These are phyloP conservation scores for Arthrobotrys entomopaga DNA, from an alignment of 2,329 filamentous ascomycete genomes.

Conservation along the genomic window DNA sequence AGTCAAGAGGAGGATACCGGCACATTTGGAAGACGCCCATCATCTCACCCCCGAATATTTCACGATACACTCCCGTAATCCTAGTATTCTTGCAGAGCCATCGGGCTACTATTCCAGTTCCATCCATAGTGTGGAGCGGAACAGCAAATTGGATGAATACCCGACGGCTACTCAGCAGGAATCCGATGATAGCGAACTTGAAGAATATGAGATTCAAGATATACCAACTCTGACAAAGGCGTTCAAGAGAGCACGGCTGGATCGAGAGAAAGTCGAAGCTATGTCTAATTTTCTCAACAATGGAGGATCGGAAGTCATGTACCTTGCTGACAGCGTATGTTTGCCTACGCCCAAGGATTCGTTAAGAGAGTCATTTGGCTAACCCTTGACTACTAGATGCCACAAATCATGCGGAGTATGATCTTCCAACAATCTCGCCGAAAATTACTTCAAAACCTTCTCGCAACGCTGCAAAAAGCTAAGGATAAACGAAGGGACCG, in stretches of 20 bases:
- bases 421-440: constrained; percentile 89
- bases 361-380: no score
- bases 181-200: constrained; percentile 64
- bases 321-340: constrained; percentile 72
- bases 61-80: constrained; percentile 70
- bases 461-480: constrained; percentile 67
- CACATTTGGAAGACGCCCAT: constrained; percentile 67
- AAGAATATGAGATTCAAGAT: constrained; percentile 72
- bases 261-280: constrained; percentile 88
- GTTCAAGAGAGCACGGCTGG: constrained; percentile 77
- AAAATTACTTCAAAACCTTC: constrained; percentile 77
- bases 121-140: constrained; percentile 50
- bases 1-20: constrained; percentile 69
- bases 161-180: constrained; percentile 54
- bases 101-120: constrained; percentile 47
- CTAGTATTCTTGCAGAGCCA: constrained; percentile 62
- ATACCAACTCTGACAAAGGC: constrained; percentile 75
- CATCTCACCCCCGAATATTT: constrained; percentile 83
- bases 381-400: constrained; percentile 70
- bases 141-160: constrained; percentile 39
- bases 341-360: not conserved
- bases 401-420: constrained; percentile 84
- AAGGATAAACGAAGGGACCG: constrained; percentile 52
- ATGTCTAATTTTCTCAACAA: constrained; percentile 83
- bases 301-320: constrained; percentile 77